Base-by-base conservation (phyloP, 2,329 filamentous ascomycete species). In the Fusarium decemcellulare region DNA sequence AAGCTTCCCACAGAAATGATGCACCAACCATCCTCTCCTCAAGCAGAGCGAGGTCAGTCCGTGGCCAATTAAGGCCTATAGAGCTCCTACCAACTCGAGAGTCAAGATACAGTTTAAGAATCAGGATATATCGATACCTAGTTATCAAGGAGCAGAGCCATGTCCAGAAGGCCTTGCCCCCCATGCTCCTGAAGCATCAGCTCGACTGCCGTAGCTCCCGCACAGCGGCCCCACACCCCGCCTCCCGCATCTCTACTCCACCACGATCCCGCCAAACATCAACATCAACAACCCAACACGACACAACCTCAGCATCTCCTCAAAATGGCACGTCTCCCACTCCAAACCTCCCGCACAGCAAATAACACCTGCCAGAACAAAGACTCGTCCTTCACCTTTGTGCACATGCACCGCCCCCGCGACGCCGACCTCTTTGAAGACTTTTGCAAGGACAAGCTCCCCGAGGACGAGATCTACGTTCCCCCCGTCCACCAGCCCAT, bases 391-490 rank as follows among this genome's bases (percentile, higher is more conserved):
- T 90, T 90, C 82, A 95, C 91, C 23, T 90, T 93, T 78, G 81
- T 95, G 67, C 93, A 95, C 84, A 90, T 95, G 82, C 90, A 91
- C 79, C 84, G 85, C 56, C 82, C 91, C 32, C 88, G 90, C 77
- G 88, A 93, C 81, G 92, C 92, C 58, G 93, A 95, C 81, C 88
- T 94, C 67, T 92, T 95, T 72, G 93, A 95, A 78, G 90, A 92
- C 78, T 91, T 92, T 76, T 91, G 89, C 85, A 88, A 88, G 76
- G 90, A 92, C 81, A 87, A 86, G 75, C 86, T 92, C 46, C 90
- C 90, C n/a, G 84, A 87, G 65, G 93, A 96, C 81, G 92, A 95
- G 60, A 93, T 96, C 77, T 92, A 93, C 79, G 92, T 97, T n/a
- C 89, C 92, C 36, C 89, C 90, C 8, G 89, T 93, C 67, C 89